A percentile compares a stretch with the other conserved stretches of the same genome.
These are phyloP conservation scores for Aspergillus chevalieri DNA, from an alignment of 2,329 filamentous ascomycete genomes.

Conservation along the genomic window DNA sequence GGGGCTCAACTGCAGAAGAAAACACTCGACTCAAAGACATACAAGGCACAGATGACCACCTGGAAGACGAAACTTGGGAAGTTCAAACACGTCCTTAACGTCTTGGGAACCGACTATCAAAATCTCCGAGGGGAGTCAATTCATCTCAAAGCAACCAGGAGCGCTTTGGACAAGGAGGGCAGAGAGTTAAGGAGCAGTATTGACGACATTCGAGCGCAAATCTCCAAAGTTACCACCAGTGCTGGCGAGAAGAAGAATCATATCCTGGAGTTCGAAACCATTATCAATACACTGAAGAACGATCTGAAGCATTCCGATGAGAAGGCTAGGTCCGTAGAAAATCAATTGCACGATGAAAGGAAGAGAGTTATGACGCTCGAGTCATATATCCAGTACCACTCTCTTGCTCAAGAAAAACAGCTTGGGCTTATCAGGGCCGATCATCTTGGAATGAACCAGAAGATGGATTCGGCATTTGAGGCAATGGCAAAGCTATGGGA, in stretches of 20 bases:
- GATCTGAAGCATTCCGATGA: constrained; percentile 19
- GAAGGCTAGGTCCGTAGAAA: constrained; percentile 10
- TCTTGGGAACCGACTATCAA: constrained; percentile 30
- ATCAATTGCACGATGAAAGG: constrained; percentile 23
- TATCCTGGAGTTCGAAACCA: constrained; percentile 13
- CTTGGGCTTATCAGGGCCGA: constrained; percentile 15
- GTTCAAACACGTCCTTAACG: constrained; percentile 27
- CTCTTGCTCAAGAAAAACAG: constrained; percentile 16
- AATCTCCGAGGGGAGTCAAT: constrained; percentile 23
- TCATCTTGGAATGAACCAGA: constrained; percentile 18
- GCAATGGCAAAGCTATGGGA: constrained; percentile 8
- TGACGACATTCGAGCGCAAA: constrained; percentile 16
- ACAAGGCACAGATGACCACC: constrained; percentile 20
- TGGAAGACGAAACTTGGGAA: constrained; percentile 31
- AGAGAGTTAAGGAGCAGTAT: constrained; percentile 18
- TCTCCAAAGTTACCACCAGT: constrained; percentile 10
- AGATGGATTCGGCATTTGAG: constrained; percentile 13
- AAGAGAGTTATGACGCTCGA: constrained; percentile 25
- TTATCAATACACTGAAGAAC: constrained; percentile 17
- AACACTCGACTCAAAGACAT: constrained; percentile 13
- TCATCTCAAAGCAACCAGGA: constrained; percentile 19
- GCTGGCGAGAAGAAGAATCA: constrained; percentile 15
- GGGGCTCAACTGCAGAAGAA: constrained; percentile 15
- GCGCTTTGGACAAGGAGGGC: constrained; percentile 20
- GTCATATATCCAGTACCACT: constrained; percentile 24